These are phyloP conservation scores for Picea glauca DNA, from an alignment of 75 land plant species.

Conservation along the genomic window DNA sequence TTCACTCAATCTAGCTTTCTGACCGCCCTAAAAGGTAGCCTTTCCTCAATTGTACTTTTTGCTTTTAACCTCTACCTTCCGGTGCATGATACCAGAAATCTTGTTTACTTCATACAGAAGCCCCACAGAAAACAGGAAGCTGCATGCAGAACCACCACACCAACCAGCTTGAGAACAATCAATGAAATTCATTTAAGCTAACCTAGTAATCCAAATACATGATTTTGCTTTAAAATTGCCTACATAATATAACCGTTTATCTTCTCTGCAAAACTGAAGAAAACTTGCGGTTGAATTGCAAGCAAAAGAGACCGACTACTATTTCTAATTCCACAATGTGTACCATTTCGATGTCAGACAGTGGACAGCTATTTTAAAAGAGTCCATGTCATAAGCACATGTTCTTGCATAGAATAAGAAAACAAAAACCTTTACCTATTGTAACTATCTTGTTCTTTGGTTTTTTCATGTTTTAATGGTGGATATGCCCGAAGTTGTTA, in stretches of 20 bases:
- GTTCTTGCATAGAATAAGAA: neutral
- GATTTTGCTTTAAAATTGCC: neutral
- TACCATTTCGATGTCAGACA: neutral
- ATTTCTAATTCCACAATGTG: neutral
- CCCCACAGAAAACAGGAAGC: constrained; percentile 26
- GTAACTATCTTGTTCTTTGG: neutral
- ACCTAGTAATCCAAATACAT: neutral
- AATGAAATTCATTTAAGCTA: neutral
- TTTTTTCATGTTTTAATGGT: neutral
- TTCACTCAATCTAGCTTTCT: neutral
- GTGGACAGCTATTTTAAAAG: neutral
- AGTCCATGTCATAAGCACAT: neutral
- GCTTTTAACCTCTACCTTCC: constrained; percentile 25
- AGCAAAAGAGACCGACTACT: too few species aligned
- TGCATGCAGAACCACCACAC: constrained; percentile 15
- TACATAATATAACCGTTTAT: neutral
- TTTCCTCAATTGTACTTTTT: constrained; percentile 10
- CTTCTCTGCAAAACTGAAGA: neutral
- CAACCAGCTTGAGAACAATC: neutral
- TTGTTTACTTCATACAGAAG: constrained; percentile 38
- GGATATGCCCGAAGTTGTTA: too few species aligned
- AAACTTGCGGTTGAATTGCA: neutral
- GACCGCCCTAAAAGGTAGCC: neutral
- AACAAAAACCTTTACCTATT: neutral
- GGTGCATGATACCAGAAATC: constrained; percentile 25